Base-by-base conservation (phyloP, 1,284 basidiomycete genomes). In the Apiotrichum mycotoxinovorans region DNA sequence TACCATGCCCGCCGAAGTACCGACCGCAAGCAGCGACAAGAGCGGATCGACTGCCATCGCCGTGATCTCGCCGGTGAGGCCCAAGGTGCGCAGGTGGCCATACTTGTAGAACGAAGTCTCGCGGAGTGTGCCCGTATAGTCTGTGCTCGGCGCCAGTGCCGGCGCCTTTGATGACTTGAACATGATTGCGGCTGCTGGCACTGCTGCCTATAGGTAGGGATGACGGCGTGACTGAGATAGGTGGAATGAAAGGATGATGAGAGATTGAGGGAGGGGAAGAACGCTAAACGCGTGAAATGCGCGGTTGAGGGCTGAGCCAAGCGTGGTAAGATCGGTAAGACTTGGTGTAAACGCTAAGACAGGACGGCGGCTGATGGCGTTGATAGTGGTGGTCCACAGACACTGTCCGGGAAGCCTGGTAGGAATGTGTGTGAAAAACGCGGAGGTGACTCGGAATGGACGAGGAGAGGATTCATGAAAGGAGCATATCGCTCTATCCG, bases 1-100 rank as follows among this genome's bases (percentile, higher is more conserved):
- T 1, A 79, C 70, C 12, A 71, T 50, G 12, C 76, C 77, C 1
- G 65, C 57, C 2, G 64, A 59, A 0, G 73, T 76, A 3, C 89
- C 91, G 42, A 87, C 78, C 4, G 87, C 90, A 18, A 95, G 79
- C 18, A 91, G 78, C 7, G 87, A 83, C 37, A 85, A 81, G 38
- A 88, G 75, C 2, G 89, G 86, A 65, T 93, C 89, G 49, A 85
- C 79, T 4, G 87, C 85, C 41, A 87, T 69, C 1, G 84, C 79
- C 3, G 81, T 82, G 48, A 87, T 73, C 64, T 89, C 82, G 37
- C 83, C 77, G 17, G 65, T 66, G 37, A 75, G 58, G 11, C 74
- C 74, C 18, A 77, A 63, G 3, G 66, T 60, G n/a, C 73, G 67
- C 4, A 77, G 64, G 44, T 75, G 72, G 20, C 75, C 75, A 65